Conservation (phyloP, 768 basidiomycete species). For the Boletus subcaerulescens region DNA sequence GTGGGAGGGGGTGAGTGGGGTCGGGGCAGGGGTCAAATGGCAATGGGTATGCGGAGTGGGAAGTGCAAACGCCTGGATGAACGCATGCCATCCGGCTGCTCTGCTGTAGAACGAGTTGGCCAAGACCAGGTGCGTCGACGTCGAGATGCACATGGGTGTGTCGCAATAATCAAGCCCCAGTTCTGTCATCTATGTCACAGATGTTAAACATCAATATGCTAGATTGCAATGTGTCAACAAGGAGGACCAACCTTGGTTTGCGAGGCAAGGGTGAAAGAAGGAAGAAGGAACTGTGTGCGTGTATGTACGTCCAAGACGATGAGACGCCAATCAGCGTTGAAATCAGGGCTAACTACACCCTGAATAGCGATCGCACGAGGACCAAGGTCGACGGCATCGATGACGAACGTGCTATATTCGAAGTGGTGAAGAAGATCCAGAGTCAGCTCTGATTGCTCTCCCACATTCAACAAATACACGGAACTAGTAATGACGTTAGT, state of each 20-base stretch:
- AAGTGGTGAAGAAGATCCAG: conserved; percentile 7
- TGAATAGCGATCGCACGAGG: conserved; percentile 12
- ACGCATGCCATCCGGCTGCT: too few species aligned
- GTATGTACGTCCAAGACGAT: conserved; percentile 14
- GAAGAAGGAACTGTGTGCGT: neutral
- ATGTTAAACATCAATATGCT: too few species aligned
- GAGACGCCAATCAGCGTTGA: neutral
- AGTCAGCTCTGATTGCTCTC: neutral
- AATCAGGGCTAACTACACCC: neutral
- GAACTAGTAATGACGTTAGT: conserved; percentile 8
- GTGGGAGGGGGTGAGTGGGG: neutral
- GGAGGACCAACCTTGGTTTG: conserved; percentile 1
- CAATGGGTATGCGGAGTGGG: neutral
- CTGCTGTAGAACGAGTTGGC: too few species aligned
- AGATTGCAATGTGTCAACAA: too few species aligned
- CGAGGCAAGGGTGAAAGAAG: neutral
- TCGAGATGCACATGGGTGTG: too few species aligned
- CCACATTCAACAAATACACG: conserved; percentile 3
- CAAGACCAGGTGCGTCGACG: too few species aligned
- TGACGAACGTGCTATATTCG: too few species aligned
- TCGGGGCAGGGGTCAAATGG: neutral
- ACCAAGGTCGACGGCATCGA: neutral
- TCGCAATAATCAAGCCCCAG: too few species aligned
- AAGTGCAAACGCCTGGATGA: too few species aligned
- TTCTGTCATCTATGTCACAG: too few species aligned